Base-by-base conservation (phyloP, 2,329 filamentous ascomycete species). In the Chrysoporthe puriensis region DNA sequence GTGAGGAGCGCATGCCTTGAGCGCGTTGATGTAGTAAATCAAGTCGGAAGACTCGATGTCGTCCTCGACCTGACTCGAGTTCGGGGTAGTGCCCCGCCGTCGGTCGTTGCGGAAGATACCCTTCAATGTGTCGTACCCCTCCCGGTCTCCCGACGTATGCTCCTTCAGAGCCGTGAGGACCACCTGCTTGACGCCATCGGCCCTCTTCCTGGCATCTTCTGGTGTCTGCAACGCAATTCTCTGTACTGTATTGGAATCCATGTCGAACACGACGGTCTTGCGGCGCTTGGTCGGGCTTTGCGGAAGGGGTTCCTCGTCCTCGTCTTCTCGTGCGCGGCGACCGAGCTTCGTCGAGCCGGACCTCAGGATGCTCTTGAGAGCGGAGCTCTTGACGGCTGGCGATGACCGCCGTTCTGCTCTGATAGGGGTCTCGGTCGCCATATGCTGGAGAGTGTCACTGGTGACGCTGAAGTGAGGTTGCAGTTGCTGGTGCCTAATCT, bases 71-170 rank as follows among this genome's bases (percentile, higher is more conserved):
- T 75, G 21, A 76, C 76, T 62, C 78, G 73, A 57, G 56, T 66
- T 56, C 42, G 71, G 64, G 32, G 70, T 67, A 44, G 58, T 57
- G 56, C 81, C 79, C 43, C 77, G 75, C 70, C 80, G 80, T 66
- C 79, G 81, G 69, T 85, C 84, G 69, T 83, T 83, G 64, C 80
- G 78, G 66, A 90, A 88, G 5, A 87, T 78, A 62, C 87, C 83
- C 74, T 88, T 89, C 61, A 90, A 77, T n/a, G 80, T 81, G 70
- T 89, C 84, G 76, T 89, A 90, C 46, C 84, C 85, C 70, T 87
- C 85, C 68, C 87, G 86, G 66, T 87, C 84, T 36, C 86, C 86
- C 61, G 80, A 81, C 42, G 81, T 78, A 74, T 90, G 86, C 54
- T 82, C 82, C 69, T 89, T 86, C 13, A 90, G 79, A 8, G 86